Conservation (phyloP, 2,329 filamentous ascomycete genomes). For the Fusarium beomiforme region DNA sequence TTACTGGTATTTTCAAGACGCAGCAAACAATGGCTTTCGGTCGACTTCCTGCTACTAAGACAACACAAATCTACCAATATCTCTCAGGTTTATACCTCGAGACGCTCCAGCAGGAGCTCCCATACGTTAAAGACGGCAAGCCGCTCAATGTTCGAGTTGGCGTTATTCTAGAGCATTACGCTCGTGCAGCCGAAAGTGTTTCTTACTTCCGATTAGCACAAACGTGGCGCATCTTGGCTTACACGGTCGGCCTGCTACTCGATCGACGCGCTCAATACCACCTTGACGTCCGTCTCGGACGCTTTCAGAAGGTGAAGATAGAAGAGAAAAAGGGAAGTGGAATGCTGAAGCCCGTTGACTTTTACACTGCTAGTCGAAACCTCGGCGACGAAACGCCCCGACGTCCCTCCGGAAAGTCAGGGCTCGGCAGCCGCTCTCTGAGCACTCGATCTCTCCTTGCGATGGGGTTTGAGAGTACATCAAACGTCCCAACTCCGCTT, state of each 20-base stretch:
- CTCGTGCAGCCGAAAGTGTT: slow-evolving; percentile 64
- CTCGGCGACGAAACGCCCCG: slow-evolving; percentile 53
- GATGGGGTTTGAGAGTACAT: slow-evolving; percentile 70
- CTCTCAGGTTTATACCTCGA: slow-evolving; percentile 67
- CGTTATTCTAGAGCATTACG: slow-evolving; percentile 65
- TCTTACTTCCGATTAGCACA: slow-evolving; percentile 70
- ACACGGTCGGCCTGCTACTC: slow-evolving; percentile 64
- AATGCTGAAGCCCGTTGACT: slow-evolving; percentile 41
- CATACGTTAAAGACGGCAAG: slow-evolving; percentile 49
- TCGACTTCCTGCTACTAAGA: slow-evolving; percentile 61
- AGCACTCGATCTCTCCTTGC: slow-evolving; percentile 59
- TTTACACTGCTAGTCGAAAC: slow-evolving; percentile 36
- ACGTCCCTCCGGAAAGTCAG: slow-evolving; percentile 42
- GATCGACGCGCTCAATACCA: slow-evolving; percentile 66
- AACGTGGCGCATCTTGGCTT: slow-evolving; percentile 70
- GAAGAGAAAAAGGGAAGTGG: slow-evolving; percentile 46
- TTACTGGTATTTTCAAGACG: slow-evolving; percentile 66
- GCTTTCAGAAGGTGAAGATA: slow-evolving; percentile 48
- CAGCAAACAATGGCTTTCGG: slow-evolving; percentile 73
- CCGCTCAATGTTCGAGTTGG: slow-evolving; percentile 59
- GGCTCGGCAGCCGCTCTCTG: slow-evolving; percentile 46
- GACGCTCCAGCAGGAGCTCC: slow-evolving; percentile 61
- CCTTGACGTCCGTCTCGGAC: slow-evolving; percentile 58
- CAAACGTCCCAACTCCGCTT: slow-evolving; percentile 69
- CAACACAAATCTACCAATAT: slow-evolving; percentile 64